Evolutionary conservation across 495 filamentous ascomycete species (phyloP).

Genomic region (Neurospora tetraspora): DNA sequence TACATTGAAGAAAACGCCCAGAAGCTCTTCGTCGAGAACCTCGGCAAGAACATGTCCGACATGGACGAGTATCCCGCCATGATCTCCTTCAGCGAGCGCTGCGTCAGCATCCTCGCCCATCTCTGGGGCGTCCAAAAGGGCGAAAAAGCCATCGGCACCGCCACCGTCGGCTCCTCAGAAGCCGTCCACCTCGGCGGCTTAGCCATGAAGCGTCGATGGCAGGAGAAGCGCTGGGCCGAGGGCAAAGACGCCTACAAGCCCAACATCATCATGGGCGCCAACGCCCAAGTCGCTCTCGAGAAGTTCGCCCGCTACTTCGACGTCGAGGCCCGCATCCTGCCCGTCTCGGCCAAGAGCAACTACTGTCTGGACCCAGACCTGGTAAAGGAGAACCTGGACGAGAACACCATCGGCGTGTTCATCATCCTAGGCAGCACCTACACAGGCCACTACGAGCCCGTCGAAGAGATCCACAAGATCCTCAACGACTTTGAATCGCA

Average conservation of each 20-base stretch:
- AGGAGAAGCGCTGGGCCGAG: conserved; percentile 48
- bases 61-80: conserved; percentile 70
- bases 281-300: conserved; percentile 67
- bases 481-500: conserved; percentile 55
- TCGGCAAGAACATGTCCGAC: conserved; percentile 58
- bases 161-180: conserved; percentile 64
- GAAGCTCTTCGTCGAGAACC: conserved; percentile 56
- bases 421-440: conserved; percentile 67
- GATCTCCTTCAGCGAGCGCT: conserved; percentile 62
- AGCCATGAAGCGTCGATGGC: conserved; percentile 73
- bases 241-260: conserved; percentile 54
- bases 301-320: conserved; percentile 72
- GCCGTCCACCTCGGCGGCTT: conserved; percentile 67
- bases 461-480: conserved; percentile 54
- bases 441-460: conserved; percentile 69
- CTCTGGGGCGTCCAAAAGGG: conserved; percentile 57
- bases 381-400: conserved; percentile 58
- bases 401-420: conserved; percentile 73
- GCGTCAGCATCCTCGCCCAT: conserved; percentile 59
- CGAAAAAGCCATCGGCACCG: conserved; percentile 60
- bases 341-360: conserved; percentile 52
- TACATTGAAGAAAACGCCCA: conserved; percentile 61
- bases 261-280: conserved; percentile 72
- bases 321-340: conserved; percentile 61
- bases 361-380: conserved; percentile 54